Evolutionary conservation across 2,329 filamentous ascomycete genomes (phyloP), one percentile per base, ranked within the genome.

Genomic region (Talaromyces sp.): DNA sequence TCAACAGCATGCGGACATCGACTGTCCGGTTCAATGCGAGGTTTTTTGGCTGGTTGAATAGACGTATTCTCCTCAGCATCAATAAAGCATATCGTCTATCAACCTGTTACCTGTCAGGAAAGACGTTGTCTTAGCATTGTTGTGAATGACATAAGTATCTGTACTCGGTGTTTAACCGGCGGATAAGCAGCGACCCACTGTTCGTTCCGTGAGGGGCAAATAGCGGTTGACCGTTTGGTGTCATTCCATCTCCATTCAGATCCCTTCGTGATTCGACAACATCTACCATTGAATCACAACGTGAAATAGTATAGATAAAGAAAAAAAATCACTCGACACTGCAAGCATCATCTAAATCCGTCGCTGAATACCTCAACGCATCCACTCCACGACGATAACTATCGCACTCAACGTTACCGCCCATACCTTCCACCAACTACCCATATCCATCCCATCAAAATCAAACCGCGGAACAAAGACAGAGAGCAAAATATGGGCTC

Each of bases 401-500:
- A 54, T 54, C 27, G 27, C 27, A 37, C 33, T 52, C 39, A 5
- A 50, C 57, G 39, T 52, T 57, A 57, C 47, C 35, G 16, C 43
- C 13, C 27, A 41, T 11, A 60, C 35, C 27, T 9, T 31, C 11
- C 43, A 57, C 24, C 27, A 10, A 37, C 54, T n/a, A 37, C 35
- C 35, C 9, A 22, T 58, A 19, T 10, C 54, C 22, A 41, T 22
- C 3, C 56, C 37, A 59, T 11, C 19, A 62, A 35, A 37, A 11
- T 16, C 24, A 50, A 13, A 22, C 3, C 39, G 56, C 8, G 10
- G 4, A 16, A 27, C 3, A 6, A 11, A 39, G 13, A 39, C 22
- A 52, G 33, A 41, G 4, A 10, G 66, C 41, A 47, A 31, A 31
- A n/a, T 13, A 84, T 84, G 82, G 72, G 74, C 56, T 76, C 82